phyloP scores from a whole-genome alignment of 1,284 basidiomycete species.

The Tremellales sp. region DNA sequence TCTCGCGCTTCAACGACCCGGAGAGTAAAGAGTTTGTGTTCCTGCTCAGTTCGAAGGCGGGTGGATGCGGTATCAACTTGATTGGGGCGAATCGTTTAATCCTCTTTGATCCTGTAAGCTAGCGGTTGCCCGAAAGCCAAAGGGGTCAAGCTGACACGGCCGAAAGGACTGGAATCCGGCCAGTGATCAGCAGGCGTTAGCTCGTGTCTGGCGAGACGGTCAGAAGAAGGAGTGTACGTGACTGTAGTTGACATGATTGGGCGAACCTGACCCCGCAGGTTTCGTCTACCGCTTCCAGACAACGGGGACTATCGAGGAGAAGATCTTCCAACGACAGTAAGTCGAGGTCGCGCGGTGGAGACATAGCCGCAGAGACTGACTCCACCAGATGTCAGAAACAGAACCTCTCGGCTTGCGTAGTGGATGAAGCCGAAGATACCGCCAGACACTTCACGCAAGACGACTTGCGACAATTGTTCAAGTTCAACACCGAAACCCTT shows the following conservation, averaged over 20 bases:
- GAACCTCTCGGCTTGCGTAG: constrained; percentile 92
- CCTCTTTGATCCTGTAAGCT: constrained; percentile 95
- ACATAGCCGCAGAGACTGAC: neutral
- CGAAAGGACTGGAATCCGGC: constrained; percentile 92
- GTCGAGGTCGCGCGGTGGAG: too few species aligned
- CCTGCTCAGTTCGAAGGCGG: constrained; percentile 91
- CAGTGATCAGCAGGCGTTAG: constrained; percentile 95
- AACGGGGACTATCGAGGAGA: constrained; percentile 97
- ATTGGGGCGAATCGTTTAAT: constrained; percentile 96
- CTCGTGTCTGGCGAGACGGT: constrained; percentile 98
- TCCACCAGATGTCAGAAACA: constrained; percentile 74
- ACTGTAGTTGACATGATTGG: constrained; percentile 27
- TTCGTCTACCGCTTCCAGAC: constrained; percentile 98
- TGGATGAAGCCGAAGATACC: constrained; percentile 93
- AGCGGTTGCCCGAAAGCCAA: constrained; percentile 11
- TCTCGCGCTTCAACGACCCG: constrained; percentile 96
- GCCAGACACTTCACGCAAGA: constrained; percentile 94
- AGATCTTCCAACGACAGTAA: constrained; percentile 88
- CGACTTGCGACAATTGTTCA: constrained; percentile 83
- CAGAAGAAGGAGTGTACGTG: constrained; percentile 93
- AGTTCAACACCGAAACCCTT: constrained; percentile 79
- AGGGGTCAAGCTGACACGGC: neutral
- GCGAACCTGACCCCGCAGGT: constrained; percentile 51
- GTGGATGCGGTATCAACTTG: constrained; percentile 96
- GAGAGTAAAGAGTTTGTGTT: constrained; percentile 93